Evolutionary conservation across 2,329 filamentous ascomycete species (phyloP), one percentile per base, ranked within the genome.

Genomic region (Gyromitra esculenta): DNA sequence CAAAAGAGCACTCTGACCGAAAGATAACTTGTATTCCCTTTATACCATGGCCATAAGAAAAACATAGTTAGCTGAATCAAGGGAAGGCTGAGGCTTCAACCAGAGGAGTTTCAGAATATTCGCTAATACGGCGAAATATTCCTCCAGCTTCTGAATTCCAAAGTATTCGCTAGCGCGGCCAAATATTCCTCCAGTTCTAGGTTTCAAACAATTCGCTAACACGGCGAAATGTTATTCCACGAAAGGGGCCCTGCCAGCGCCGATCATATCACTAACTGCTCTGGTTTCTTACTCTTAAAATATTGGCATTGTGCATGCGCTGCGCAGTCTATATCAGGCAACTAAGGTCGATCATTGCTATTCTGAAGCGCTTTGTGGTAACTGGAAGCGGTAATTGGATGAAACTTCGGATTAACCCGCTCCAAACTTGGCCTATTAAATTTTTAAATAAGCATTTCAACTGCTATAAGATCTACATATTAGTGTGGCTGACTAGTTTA

Each of bases 181-280:
- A 25, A 31, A 54, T 9, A 25, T 54, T 31, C 21, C 50, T 15
- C 50, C 50, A 54, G 31, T 31, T 52, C 15, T 52, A 52, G n/a
- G 45, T 3, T 21, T 18, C 15, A 50, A 54, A 13, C 9, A 11
- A 11, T 35, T 50, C 52, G 64, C 41, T 65, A 56, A 48, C 21
- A n/a, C 57, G 21, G 60, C n/a, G 15, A 13, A 35, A 57, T 74
- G 48, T 45, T 69, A 31, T 25, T 52, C 54, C 50, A 18, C 54
- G 39, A 50, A 37, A 43, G 39, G 43, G 57, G 67, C 68, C 63
- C 52, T 52, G 66, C 54, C 21, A 54, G 65, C 41, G 50, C 18
- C 62, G 57, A 69, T 60, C 74, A 57, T 57, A 35, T 2, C 48
- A 52, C 48, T n/a, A 52, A 52, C 5, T n/a, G 6, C 48, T 18